These are phyloP conservation scores for Akanthomyces uredinophilus DNA, from an alignment of 2,329 filamentous ascomycete genomes.

Conservation along the genomic window DNA sequence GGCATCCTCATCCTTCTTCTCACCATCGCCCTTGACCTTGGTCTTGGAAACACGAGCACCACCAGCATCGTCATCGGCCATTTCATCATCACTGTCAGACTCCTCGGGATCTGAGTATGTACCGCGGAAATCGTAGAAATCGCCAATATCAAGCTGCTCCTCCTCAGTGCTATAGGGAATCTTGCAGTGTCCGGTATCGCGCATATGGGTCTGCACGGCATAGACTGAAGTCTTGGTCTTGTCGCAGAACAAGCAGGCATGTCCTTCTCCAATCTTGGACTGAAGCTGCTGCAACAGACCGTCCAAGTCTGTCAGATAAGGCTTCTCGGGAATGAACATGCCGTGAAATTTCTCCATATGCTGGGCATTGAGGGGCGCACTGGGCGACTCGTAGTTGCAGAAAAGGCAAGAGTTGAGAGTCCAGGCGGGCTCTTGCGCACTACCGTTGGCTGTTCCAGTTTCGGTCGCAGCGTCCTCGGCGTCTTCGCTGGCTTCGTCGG, in stretches of 20 bases:
- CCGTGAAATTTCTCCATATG: slow-evolving; percentile 94
- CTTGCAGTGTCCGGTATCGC: slow-evolving; percentile 93
- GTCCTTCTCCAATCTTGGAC: slow-evolving; percentile 70
- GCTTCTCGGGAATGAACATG: slow-evolving; percentile 90
- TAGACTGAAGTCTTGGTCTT: slow-evolving; percentile 73
- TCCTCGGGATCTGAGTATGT: slow-evolving; percentile 84
- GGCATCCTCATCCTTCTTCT: slow-evolving; percentile 45
- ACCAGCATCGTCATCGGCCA: slow-evolving; percentile 56
- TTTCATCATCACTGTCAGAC: slow-evolving; percentile 50
- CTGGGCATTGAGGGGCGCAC: slow-evolving; percentile 66
- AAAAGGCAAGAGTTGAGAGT: slow-evolving; percentile 68
- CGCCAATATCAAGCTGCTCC: slow-evolving; percentile 89
- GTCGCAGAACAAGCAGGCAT: slow-evolving; percentile 84
- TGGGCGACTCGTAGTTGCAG: slow-evolving; percentile 81
- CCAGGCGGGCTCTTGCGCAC: slow-evolving; percentile 31
- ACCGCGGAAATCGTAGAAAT: slow-evolving; percentile 94
- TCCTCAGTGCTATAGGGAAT: slow-evolving; percentile 85
- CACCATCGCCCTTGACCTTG: slow-evolving; percentile 43
- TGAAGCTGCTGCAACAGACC: slow-evolving; percentile 75
- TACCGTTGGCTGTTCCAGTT: slow-evolving; percentile 35
- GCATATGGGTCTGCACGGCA: slow-evolving; percentile 93
- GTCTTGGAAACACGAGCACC: slow-evolving; percentile 50
- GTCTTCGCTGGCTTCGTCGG: slow-evolving; percentile 46
- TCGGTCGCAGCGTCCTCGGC: slow-evolving; percentile 33
- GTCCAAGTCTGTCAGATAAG: slow-evolving; percentile 76